Conservation (phyloP, 257 asterid species). For the Nyctanthes arbortristis region DNA sequence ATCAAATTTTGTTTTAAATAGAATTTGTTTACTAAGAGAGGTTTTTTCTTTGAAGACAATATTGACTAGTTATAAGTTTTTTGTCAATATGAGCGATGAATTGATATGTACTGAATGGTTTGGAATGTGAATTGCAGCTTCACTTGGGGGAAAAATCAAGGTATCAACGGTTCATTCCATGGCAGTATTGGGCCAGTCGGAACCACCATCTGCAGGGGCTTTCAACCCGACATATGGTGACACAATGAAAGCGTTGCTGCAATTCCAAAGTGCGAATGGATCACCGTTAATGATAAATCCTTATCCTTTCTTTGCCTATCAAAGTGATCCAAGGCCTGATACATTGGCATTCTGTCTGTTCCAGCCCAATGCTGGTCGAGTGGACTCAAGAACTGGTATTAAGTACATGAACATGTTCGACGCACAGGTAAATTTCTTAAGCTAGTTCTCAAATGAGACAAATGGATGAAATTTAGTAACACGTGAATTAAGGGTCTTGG, state of each 20-base stretch:
- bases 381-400: conserved; percentile 65
- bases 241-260: conserved; percentile 61
- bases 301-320: conserved; percentile 89
- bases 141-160: conserved; percentile 48
- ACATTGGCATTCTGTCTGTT: conserved; percentile 85
- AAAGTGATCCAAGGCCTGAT: conserved; percentile 84
- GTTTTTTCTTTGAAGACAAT: too few relatives aligned
- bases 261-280: conserved; percentile 60
- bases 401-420: conserved; percentile 99
- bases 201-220: conserved; percentile 62
- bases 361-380: conserved; percentile 90
- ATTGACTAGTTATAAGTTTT: too few relatives aligned
- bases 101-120: not conserved
- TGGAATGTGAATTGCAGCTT: conserved; percentile 32
- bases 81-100: not conserved
- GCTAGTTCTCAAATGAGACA: not conserved
- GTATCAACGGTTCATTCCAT: conserved; percentile 61
- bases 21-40: too few relatives aligned
- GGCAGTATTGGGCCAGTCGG: conserved; percentile 52
- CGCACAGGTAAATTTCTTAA: conserved; percentile 68
- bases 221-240: conserved; percentile 50
- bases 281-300: conserved; percentile 95
- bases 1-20: too few relatives aligned
- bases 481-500: not conserved
- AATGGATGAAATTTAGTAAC: not conserved